Percentiles rank a stretch among this genome's conserved stretches.
Evolutionary conservation across 768 basidiomycete genomes (phyloP).

Genomic region (Agaricus sinodeliciosus): DNA sequence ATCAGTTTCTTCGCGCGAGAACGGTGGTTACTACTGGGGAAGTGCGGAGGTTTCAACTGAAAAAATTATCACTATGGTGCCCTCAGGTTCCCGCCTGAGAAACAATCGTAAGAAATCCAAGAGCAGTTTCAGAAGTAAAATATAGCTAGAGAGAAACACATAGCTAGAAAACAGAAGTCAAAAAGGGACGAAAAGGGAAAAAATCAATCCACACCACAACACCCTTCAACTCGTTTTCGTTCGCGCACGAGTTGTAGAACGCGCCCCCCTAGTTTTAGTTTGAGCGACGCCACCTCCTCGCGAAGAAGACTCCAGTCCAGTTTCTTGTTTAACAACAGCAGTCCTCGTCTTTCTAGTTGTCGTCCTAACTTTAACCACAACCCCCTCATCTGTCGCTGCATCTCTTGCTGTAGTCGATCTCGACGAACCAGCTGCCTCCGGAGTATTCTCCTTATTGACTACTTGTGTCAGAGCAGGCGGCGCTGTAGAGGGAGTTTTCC

Average conservation of each 20-base stretch:
- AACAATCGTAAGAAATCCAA: too few species aligned
- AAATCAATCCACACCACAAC: neutral
- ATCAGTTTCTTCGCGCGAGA: too few species aligned
- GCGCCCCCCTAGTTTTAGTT: constrained; percentile 23
- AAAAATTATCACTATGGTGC: too few species aligned
- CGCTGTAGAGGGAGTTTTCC: constrained; percentile 30
- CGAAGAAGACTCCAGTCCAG: constrained; percentile 9
- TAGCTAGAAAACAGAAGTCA: too few species aligned
- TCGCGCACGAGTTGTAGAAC: constrained; percentile 24
- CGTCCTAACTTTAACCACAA: constrained; percentile 26
- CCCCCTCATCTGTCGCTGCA: constrained; percentile 19
- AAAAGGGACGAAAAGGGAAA: neutral
- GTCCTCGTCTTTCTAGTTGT: constrained; percentile 24
- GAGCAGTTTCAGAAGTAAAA: too few species aligned
- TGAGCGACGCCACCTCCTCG: constrained; percentile 13
- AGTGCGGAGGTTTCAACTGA: too few species aligned
- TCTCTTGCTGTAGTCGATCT: constrained; percentile 15
- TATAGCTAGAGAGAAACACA: too few species aligned
- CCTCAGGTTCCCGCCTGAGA: too few species aligned
- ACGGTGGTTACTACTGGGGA: too few species aligned
- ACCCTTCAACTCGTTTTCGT: constrained; percentile 24
- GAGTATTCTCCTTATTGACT: constrained; percentile 36
- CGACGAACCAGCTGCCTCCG: constrained; percentile 15
- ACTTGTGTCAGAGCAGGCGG: constrained; percentile 23
- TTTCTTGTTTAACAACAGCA: constrained; percentile 19